Evolutionary conservation across 1,284 basidiomycete genomes (phyloP).

Genomic region (Ganoderma resinaceum): DNA sequence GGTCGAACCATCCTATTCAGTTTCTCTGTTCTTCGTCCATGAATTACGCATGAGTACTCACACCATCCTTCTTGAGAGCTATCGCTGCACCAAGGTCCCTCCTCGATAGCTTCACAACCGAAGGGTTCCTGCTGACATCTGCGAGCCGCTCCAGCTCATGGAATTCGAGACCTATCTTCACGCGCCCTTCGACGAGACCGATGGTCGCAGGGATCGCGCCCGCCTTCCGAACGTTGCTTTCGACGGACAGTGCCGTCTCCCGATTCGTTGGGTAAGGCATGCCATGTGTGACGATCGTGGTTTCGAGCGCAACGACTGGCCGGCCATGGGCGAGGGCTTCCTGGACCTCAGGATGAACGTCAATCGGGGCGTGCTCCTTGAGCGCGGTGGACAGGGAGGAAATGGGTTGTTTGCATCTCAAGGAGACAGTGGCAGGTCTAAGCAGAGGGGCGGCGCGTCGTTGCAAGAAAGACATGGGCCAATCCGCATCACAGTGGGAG

Average conservation of each 20-base stretch:
- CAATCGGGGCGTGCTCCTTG: constrained; percentile 47
- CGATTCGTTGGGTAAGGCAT: constrained; percentile 85
- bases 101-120: constrained; percentile 81
- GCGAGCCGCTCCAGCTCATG: constrained; percentile 79
- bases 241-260: constrained; percentile 76
- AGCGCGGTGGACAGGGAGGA: constrained; percentile 25
- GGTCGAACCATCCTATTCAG: not conserved
- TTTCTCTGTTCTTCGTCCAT: not conserved
- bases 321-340: constrained; percentile 69
- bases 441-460: constrained; percentile 26
- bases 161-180: constrained; percentile 84
- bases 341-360: constrained; percentile 81
- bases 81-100: constrained; percentile 87
- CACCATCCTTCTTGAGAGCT: constrained; percentile 71
- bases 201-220: constrained; percentile 92
- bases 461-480: constrained; percentile 28
- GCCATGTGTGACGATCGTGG: constrained; percentile 93
- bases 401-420: constrained; percentile 20
- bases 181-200: constrained; percentile 82
- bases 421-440: constrained; percentile 15
- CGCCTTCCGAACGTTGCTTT: constrained; percentile 78
- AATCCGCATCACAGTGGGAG: constrained; percentile 6
- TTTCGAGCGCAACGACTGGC: constrained; percentile 82
- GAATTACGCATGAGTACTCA: constrained; percentile 16
- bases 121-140: constrained; percentile 54